A percentile compares a stretch with the other conserved stretches of the same genome.
These are phyloP conservation scores for Jimgerdemannia flammicorona DNA, from an alignment of 192 early-diverging fungal species.

Conservation along the genomic window DNA sequence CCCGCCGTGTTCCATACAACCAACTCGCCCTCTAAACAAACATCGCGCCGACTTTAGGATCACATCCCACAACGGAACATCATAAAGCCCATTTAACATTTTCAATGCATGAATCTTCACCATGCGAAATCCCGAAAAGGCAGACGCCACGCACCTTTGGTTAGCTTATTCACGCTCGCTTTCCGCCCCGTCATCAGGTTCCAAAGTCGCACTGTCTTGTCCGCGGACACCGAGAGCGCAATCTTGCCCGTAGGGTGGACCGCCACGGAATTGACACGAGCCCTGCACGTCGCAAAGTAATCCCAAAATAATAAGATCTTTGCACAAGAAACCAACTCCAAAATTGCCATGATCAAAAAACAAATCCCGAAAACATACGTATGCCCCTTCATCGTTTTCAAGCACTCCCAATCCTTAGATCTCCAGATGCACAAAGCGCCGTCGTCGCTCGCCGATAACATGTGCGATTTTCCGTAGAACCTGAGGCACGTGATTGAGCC, in stretches of 20 bases:
- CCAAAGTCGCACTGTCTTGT: conserved; percentile 71
- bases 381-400: conserved; percentile 85
- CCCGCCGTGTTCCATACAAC: conserved; percentile 54
- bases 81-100: neutral
- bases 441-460: conserved; percentile 90
- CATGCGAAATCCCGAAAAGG: neutral
- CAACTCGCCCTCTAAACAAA: conserved; percentile 39
- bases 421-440: conserved; percentile 85
- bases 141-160: conserved; percentile 26
- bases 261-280: conserved; percentile 72
- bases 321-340: neutral
- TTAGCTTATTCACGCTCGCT: conserved; percentile 50
- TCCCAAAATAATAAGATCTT: neutral
- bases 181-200: conserved; percentile 72
- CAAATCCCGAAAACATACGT: conserved; percentile 33
- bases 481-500: conserved; percentile 86
- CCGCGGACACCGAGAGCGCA: conserved; percentile 76
- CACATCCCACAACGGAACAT: too few relatives aligned
- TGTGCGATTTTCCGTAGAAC: conserved; percentile 78
- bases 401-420: conserved; percentile 94
- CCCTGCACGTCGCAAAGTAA: conserved; percentile 37
- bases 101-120: neutral
- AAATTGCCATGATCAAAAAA: neutral
- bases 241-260: conserved; percentile 97
- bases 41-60: too few relatives aligned